phyloP scores from a whole-genome alignment of 495 filamentous ascomycete genomes.

The Aspergillus avenaceus region DNA sequence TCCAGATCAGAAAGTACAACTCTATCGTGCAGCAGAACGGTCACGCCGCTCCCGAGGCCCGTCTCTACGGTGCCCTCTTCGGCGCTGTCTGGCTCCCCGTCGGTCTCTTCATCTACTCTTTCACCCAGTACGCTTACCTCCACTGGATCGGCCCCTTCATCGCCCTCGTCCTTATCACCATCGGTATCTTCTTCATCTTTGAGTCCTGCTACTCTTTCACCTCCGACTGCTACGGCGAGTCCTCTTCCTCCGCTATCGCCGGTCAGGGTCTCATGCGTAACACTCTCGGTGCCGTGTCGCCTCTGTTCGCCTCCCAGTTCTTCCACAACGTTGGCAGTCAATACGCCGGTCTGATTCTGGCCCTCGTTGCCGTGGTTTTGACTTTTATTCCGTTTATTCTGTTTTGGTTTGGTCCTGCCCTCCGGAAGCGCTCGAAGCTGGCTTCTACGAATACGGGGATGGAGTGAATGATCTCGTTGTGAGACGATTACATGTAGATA shows the following conservation, averaged over 20 bases:
- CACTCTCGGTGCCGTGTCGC: conserved; percentile 45
- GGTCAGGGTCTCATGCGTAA: conserved; percentile 48
- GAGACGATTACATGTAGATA: background rate
- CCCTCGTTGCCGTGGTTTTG: conserved; percentile 34
- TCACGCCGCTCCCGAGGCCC: conserved; percentile 46
- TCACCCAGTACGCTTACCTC: conserved; percentile 61
- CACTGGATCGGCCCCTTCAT: conserved; percentile 63
- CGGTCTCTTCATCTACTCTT: conserved; percentile 76
- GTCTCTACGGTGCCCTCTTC: conserved; percentile 60
- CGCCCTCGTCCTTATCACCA: conserved; percentile 37
- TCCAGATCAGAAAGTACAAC: conserved; percentile 56
- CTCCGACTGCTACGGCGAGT: conserved; percentile 41
- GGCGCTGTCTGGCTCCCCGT: conserved; percentile 66
- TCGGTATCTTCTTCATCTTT: conserved; percentile 49
- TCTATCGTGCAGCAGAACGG: conserved; percentile 52
- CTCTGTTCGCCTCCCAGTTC: conserved; percentile 45
- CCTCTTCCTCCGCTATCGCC: conserved; percentile 42
- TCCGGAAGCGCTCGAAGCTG: conserved; percentile 33
- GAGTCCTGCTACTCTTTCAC: conserved; percentile 44
- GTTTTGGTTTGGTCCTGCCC: conserved; percentile 37
- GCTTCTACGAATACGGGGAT: conserved; percentile 6
- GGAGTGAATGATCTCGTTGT: background rate
- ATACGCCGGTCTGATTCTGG: conserved; percentile 41
- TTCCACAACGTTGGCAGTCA: conserved; percentile 43
- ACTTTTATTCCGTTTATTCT: conserved; percentile 38